Evolutionary conservation across 306 rosid species (phyloP), one percentile per base, ranked within the genome.

Genomic region (Cicer cuneatum): DNA sequence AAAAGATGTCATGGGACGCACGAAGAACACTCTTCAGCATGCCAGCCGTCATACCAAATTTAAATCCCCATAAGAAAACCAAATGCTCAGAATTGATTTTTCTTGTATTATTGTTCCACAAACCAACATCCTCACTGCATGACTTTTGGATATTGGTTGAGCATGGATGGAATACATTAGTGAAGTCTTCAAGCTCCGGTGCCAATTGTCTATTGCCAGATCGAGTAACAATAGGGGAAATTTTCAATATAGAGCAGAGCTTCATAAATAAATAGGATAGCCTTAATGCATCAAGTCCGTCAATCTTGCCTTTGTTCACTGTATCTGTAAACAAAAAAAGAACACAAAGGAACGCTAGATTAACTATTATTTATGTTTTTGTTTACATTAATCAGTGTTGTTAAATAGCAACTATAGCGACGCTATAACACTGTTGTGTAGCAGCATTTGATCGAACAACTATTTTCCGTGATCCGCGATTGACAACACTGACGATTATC

Each of bases 61-160:
- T 78, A 62, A 89, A 91, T 78, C 96, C 97, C 98, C 98, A 91
- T 73, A 91, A 46, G 88, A 91, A 89, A 49, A 88, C 87, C 83
- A 87, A 71, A 48, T 91, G 79, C 59, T 80, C 81, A 56, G 84
- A 78, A 66, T 74, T 84, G 61, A 89, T 84, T 74, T 78, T 88
- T 83, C 78, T 85, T 74, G 85, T 39, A 18, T 72, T 82, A 46
- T 80, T 83, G 46, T 79, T 69, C 96, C 96, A 91, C 24, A 91
- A 71, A 21, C 78, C 63, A 40, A 93, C 19, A 51, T 82, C 80
- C 15, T 33, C 86, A 8, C 82, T 67, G 19, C 38, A 67, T 39
- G 86, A 63, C 58, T 85, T 85, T 73, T 69, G 67, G 2, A 59
- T 64, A 54, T 54, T 39, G 35, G 76, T 38, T 8, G 86, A 69